Conservation (phyloP, 305 asterid genomes). For the Andrographis paniculata region DNA sequence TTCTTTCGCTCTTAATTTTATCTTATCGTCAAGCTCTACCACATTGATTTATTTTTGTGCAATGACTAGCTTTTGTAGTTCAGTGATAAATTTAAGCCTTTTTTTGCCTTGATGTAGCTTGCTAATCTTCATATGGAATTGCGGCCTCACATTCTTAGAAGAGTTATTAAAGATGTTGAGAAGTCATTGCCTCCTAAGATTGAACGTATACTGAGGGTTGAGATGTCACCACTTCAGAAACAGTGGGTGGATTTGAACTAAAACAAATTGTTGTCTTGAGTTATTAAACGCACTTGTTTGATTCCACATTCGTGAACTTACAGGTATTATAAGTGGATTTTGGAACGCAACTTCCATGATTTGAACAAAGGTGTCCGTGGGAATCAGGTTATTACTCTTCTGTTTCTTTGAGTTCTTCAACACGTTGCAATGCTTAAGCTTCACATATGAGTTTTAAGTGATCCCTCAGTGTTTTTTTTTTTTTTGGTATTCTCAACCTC, state of each 20-base stretch:
- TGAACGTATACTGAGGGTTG: conserved; percentile 98
- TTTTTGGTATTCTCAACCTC: too few species aligned
- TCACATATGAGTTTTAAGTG: too few species aligned
- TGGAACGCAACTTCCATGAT: conserved; percentile 97
- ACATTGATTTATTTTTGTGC: not conserved
- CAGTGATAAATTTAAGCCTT: conserved; percentile 12
- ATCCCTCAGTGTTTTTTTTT: too few species aligned
- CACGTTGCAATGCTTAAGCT: too few species aligned
- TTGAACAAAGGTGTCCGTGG: conserved; percentile 98
- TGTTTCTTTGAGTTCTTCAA: conserved; percentile 17
- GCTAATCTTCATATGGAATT: conserved; percentile 95
- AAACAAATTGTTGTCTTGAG: conserved; percentile 2
- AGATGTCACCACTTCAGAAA: conserved; percentile 99
- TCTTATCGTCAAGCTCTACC: conserved; percentile 12
- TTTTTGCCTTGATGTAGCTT: conserved; percentile 43
- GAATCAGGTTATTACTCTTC: conserved; percentile 63
- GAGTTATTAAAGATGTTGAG: conserved; percentile 99
- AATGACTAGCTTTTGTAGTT: conserved; percentile 4
- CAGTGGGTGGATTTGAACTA: conserved; percentile 43
- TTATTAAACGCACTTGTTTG: conserved; percentile 4
- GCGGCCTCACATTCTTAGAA: conserved; percentile 97
- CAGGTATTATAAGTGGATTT: conserved; percentile 99
- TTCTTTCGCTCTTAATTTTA: conserved; percentile 5
- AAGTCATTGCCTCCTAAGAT: conserved; percentile 99
- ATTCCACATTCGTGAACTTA: not conserved